Conservation (phyloP, 179 eudicot genomes). For the Silene noctiflora region DNA sequence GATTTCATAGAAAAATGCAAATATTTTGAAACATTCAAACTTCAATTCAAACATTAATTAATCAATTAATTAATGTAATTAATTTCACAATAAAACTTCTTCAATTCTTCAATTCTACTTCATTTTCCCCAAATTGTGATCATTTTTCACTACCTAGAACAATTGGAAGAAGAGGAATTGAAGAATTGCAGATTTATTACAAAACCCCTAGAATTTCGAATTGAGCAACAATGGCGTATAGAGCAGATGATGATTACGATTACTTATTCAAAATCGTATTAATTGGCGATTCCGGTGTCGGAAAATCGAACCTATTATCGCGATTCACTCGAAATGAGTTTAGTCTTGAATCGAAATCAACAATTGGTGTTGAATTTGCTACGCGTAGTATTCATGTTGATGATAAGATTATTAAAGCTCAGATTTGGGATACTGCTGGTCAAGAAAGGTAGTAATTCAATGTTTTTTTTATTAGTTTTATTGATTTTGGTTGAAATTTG, state of each 20-base stretch:
- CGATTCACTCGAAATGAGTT: slow-evolving; percentile 40
- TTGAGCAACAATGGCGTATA: slow-evolving; percentile 29
- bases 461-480: background rate
- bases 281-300: slow-evolving; percentile 39
- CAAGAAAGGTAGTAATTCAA: slow-evolving; percentile 30
- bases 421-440: slow-evolving; percentile 38
- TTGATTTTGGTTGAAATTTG: background rate
- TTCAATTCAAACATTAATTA: background rate
- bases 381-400: slow-evolving; percentile 42
- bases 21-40: slow-evolving; percentile 9
- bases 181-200: background rate
- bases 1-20: no score
- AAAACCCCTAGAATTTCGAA: background rate
- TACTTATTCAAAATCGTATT: slow-evolving; percentile 38
- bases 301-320: slow-evolving; percentile 16
- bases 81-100: background rate
- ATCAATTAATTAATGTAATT: background rate
- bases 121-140: background rate
- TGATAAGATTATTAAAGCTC: slow-evolving; percentile 42
- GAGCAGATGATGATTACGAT: slow-evolving; percentile 43
- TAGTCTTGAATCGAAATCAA: slow-evolving; percentile 38
- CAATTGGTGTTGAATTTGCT: slow-evolving; percentile 41
- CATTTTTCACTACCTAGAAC: background rate
- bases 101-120: background rate
- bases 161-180: background rate